Evolutionary conservation across 176 grass and related monocot genomes (phyloP), one percentile per base, ranked within the genome.

Genomic region (Olyra latifolia): DNA sequence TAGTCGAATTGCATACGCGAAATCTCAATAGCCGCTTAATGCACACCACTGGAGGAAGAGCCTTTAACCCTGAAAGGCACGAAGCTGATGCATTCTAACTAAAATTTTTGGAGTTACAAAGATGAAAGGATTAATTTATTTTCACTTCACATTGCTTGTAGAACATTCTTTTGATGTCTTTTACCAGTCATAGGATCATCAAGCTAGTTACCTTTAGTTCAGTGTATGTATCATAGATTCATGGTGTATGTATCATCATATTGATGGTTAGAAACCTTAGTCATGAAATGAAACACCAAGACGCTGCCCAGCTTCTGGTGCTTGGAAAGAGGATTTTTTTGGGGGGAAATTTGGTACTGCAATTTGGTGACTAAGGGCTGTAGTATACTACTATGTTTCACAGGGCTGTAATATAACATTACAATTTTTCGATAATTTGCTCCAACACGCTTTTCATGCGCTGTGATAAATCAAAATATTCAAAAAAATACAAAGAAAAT

Each of bases 1-100:
- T 7, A 91, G 86, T 8, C 83, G 93, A 13, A 88, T 88, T 40
- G 83, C 81, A 0, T 90, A 91, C 23, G 77, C 47, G 15, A 84
- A 81, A 53, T 82, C 61, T 6, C 23, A 63, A 6, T 64, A 78
- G 74, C 16, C 2, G 24, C 29, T 49, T 56, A 28, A 35, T 48
- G 9, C 0, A 17, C 3, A 1, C 64, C 74, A 45, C 8, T 48
- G 50, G 46, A 70, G 24, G 35, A 43, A 69, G 78, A 50, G 5
- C 65, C n/a, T n/a, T n/a, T n/a, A n/a, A n/a, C n/a, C n/a, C n/a
- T n/a, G 0, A 3, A 13, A 59, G 16, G 10, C 14, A 9, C n/a
- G 48, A 22, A 42, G 30, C 3, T 24, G 9, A 12, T 25, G 80
- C 30, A 50, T 74, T 40, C 17, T 4, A 42, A 59, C 44, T n/a